A percentile compares a stretch with the other conserved stretches of the same genome.
These are phyloP conservation scores for Trichoderma pleuroti DNA, from an alignment of 2,329 filamentous ascomycete genomes.

Conservation along the genomic window DNA sequence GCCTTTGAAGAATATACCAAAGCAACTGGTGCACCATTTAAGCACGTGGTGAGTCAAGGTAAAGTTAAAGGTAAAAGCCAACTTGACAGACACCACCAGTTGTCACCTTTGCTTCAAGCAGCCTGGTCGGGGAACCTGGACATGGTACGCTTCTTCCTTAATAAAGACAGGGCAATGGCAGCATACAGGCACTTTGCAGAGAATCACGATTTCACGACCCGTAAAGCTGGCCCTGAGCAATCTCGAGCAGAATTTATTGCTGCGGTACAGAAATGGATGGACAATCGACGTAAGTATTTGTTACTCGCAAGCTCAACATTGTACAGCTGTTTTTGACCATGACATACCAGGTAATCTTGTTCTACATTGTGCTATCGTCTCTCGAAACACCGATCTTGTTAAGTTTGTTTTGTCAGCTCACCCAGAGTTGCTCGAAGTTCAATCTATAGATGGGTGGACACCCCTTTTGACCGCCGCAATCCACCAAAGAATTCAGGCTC, in stretches of 20 bases:
- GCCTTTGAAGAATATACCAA: not conserved
- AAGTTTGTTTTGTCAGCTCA: not conserved
- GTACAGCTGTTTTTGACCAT: not conserved
- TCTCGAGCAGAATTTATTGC: not conserved
- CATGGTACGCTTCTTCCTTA: not conserved
- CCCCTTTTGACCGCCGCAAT: not conserved
- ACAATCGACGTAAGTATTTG: not conserved
- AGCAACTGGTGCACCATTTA: slow-evolving; percentile 1
- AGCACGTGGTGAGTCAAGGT: not conserved
- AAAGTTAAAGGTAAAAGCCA: not conserved
- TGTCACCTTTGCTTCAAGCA: not conserved
- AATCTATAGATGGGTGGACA: slow-evolving; percentile 5
- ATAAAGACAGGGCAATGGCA: not conserved
- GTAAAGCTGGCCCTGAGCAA: not conserved
- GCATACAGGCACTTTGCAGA: slow-evolving; percentile 1
- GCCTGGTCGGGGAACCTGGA: not conserved
- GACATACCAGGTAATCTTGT: not conserved
- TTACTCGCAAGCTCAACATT: not conserved
- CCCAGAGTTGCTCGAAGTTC: not conserved
- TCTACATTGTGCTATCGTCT: not conserved
- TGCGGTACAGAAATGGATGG: not conserved
- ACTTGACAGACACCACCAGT: not conserved
- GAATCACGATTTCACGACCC: not conserved
- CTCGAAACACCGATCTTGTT: not conserved
- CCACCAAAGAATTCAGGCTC: not conserved